These are phyloP conservation scores for Blastocystis sp. DNA, from an alignment of 352 stramenopile genomes.

Conservation along the genomic window DNA sequence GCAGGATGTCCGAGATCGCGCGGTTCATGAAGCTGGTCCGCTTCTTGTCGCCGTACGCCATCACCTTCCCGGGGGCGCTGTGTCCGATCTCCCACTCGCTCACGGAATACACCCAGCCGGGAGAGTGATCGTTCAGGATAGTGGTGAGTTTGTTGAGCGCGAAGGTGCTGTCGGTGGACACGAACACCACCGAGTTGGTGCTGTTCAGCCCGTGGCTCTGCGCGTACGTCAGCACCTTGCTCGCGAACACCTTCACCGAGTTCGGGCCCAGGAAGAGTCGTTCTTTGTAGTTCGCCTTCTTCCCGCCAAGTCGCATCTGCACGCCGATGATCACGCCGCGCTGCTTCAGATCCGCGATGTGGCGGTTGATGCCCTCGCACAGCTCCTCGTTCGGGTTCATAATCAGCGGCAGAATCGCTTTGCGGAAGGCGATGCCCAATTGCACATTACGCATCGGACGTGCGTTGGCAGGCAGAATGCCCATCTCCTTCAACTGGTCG, in stretches of 20 bases:
- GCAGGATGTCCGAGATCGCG: conserved; percentile 40
- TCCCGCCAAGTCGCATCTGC: conserved; percentile 30
- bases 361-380: conserved; percentile 30
- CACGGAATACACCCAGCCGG: conserved; percentile 22
- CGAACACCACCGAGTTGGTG: neutral
- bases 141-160: conserved; percentile 23
- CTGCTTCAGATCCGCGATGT: neutral
- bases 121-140: neutral
- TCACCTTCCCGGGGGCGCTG: neutral
- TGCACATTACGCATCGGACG: neutral
- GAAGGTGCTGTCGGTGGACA: conserved; percentile 24
- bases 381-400: conserved; percentile 5
- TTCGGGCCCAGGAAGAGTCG: neutral
- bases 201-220: neutral
- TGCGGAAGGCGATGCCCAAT: neutral
- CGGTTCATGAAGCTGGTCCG: conserved; percentile 58
- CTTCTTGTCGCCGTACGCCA: conserved; percentile 1
- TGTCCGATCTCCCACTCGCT: conserved; percentile 46
- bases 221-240: conserved; percentile 20
- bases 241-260: neutral
- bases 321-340: conserved; percentile 28
- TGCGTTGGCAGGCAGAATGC: neutral
- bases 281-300: conserved; percentile 22
- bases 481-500: neutral
- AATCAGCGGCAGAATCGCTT: neutral